A percentile compares a stretch with the other conserved stretches of the same genome.
Evolutionary conservation across 2,329 filamentous ascomycete species (phyloP).

Genomic region (Akanthomyces muscarius): DNA sequence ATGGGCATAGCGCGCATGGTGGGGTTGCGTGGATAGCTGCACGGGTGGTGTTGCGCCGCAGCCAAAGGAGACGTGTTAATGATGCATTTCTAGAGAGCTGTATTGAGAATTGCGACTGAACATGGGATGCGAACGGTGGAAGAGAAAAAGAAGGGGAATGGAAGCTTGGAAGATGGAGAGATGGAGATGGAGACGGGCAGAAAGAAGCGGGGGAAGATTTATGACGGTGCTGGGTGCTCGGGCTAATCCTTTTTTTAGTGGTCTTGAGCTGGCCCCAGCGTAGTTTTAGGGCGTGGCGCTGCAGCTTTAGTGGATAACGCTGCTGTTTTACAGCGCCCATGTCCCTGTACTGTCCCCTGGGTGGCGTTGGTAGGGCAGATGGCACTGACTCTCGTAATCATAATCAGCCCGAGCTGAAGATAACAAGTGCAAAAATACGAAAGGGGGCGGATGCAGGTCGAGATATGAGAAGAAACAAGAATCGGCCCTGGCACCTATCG

Average conservation of each 20-base stretch:
- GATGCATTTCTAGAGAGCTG: neutral
- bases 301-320: neutral
- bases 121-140: neutral
- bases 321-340: neutral
- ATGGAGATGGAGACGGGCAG: neutral
- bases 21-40: neutral
- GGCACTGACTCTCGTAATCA: too few relatives aligned
- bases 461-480: too few relatives aligned
- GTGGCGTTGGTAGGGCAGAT: neutral
- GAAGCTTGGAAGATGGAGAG: neutral
- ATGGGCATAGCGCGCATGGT: constrained; percentile 26
- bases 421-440: too few relatives aligned
- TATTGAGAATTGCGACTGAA: too few relatives aligned
- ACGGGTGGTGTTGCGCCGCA: neutral
- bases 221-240: neutral
- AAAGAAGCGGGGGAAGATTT: neutral
- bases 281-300: neutral
- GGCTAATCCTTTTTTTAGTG: neutral
- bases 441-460: too few relatives aligned
- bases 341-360: neutral
- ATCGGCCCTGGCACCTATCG: too few relatives aligned
- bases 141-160: neutral
- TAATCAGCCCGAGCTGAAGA: neutral
- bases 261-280: neutral
- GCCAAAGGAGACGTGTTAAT: neutral